These are phyloP conservation scores for Fomitiporia mediterranea DNA, from an alignment of 1,284 basidiomycete species.

Conservation along the genomic window DNA sequence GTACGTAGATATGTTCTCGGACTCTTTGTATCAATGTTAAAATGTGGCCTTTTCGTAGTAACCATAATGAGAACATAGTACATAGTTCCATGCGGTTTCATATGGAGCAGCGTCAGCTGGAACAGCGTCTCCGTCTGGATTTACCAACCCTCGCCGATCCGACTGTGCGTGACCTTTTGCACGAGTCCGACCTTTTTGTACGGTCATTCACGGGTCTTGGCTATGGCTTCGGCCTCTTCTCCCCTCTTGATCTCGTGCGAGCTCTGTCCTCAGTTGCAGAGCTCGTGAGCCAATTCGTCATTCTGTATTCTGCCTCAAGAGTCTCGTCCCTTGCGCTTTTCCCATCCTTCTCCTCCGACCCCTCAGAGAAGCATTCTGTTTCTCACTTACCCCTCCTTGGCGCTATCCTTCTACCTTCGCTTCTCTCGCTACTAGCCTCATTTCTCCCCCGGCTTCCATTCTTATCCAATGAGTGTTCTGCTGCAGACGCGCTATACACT, in stretches of 20 bases:
- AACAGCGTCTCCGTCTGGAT: constrained; percentile 70
- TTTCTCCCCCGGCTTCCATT: constrained; percentile 50
- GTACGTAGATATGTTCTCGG: constrained; percentile 41
- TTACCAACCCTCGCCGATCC: constrained; percentile 73
- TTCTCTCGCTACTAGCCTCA: constrained; percentile 56
- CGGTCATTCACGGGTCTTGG: constrained; percentile 65
- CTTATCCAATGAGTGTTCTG: constrained; percentile 40
- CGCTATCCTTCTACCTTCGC: constrained; percentile 20
- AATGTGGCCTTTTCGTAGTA: constrained; percentile 33
- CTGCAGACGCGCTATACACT: constrained; percentile 37
- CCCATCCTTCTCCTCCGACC: constrained; percentile 28
- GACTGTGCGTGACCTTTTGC: constrained; percentile 64
- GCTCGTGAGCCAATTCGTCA: constrained; percentile 60
- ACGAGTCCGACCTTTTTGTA: constrained; percentile 78
- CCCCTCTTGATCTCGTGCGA: constrained; percentile 71
- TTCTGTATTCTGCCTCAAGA: constrained; percentile 63
- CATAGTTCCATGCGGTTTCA: constrained; percentile 65
- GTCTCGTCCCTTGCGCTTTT: constrained; percentile 51
- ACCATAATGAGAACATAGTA: constrained; percentile 63
- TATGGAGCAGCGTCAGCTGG: constrained; percentile 72
- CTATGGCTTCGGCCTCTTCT: constrained; percentile 60
- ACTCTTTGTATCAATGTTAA: constrained; percentile 11
- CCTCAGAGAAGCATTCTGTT: constrained; percentile 9
- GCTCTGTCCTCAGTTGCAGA: constrained; percentile 67
- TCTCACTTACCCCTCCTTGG: constrained; percentile 17